These are phyloP conservation scores for Eucalyptus tenuipes DNA, from an alignment of 345 rosid genomes.

Conservation along the genomic window DNA sequence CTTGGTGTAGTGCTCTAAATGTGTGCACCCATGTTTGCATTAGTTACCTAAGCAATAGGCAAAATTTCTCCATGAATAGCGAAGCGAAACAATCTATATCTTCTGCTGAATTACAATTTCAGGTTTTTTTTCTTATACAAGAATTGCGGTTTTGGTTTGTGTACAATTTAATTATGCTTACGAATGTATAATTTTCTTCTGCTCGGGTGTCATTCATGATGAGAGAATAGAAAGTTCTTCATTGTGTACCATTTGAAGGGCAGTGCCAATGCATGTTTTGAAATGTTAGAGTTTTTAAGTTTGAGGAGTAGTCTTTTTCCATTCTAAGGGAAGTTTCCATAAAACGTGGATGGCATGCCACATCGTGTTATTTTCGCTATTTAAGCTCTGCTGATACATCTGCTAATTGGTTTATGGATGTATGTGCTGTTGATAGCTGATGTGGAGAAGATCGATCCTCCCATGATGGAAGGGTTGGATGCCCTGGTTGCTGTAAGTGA, in stretches of 20 bases:
- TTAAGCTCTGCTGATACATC: background rate
- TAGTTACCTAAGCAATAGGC: background rate
- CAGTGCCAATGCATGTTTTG: background rate
- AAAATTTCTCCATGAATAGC: background rate
- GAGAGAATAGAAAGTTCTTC: background rate
- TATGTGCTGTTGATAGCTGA: constrained; percentile 15
- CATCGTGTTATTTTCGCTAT: background rate
- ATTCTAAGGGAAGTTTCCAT: background rate
- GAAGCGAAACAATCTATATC: background rate
- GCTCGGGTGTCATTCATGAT: background rate
- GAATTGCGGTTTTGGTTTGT: background rate
- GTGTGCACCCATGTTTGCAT: background rate
- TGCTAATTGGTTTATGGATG: background rate
- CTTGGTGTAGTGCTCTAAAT: background rate
- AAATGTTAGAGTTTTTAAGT: background rate
- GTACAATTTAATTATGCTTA: background rate
- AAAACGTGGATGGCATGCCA: background rate
- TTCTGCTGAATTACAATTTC: background rate
- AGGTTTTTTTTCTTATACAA: background rate
- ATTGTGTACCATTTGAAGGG: background rate
- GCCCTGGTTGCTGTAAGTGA: constrained; percentile 22
- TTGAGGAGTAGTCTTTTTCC: background rate
- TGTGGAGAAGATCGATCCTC: constrained; percentile 33
- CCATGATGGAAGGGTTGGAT: constrained; percentile 61
- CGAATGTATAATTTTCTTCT: background rate